These are phyloP conservation scores for Epichloe sp. DNA, from an alignment of 2,329 filamentous ascomycete species.

Conservation along the genomic window DNA sequence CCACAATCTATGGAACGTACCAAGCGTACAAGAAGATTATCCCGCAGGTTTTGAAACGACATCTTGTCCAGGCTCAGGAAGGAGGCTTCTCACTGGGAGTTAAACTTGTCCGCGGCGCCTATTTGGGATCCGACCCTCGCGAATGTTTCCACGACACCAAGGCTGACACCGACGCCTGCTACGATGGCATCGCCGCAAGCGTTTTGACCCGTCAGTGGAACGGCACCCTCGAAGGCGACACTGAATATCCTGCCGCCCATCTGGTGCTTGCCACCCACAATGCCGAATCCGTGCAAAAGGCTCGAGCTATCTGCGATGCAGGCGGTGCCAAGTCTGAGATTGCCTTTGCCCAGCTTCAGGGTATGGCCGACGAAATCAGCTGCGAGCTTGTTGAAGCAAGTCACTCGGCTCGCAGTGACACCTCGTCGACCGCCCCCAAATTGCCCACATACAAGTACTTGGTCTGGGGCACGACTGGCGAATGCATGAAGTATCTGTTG, in stretches of 20 bases:
- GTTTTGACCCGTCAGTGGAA: conserved; percentile 46
- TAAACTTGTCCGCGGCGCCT: conserved; percentile 65
- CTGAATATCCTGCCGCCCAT: conserved; percentile 41
- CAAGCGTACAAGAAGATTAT: conserved; percentile 61
- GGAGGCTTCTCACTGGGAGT: conserved; percentile 56
- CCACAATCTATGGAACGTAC: conserved; percentile 70
- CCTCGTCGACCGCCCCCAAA: conserved; percentile 13
- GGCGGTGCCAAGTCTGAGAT: conserved; percentile 27
- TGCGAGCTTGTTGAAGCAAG: conserved; percentile 39
- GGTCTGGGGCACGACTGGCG: conserved; percentile 56
- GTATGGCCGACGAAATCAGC: conserved; percentile 91
- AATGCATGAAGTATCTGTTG: conserved; percentile 78
- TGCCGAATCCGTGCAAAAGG: conserved; percentile 50
- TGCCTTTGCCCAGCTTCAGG: conserved; percentile 60
- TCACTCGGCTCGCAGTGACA: conserved; percentile 15
- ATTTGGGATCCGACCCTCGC: conserved; percentile 56
- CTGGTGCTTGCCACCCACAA: conserved; percentile 80
- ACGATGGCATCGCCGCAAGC: conserved; percentile 56
- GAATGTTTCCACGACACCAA: conserved; percentile 61
- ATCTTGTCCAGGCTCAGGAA: conserved; percentile 44
- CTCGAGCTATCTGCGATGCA: conserved; percentile 36
- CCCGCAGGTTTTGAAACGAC: conserved; percentile 40
- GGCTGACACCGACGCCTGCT: conserved; percentile 55
- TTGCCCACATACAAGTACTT: conserved; percentile 59
- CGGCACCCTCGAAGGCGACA: conserved; percentile 20